Base-by-base conservation (phyloP, 2,329 filamentous ascomycete species). In the Sordariomycetes sp. region DNA sequence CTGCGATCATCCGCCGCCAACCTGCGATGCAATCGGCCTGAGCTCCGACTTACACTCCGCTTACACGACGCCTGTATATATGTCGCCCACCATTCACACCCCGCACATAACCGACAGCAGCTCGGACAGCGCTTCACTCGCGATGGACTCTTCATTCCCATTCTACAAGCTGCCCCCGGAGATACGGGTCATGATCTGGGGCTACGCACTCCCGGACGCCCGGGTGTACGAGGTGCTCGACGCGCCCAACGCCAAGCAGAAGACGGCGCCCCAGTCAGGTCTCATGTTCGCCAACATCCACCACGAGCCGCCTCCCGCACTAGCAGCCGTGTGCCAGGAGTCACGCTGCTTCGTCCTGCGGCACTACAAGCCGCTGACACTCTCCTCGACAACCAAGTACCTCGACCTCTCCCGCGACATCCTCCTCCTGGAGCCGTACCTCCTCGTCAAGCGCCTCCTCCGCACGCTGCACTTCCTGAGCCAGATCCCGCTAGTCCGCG, bases 201-300 rank as follows among this genome's bases (percentile, higher is more conserved):
- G 71, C 46, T 72, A 71, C 61, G 70, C 75, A 1, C 69, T 78
- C 35, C 76, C 76, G 1, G 73, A 75, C 40, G 61, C 71, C 2
- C 72, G 75, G 43, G 74, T 77, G 3, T 77, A 75, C 64, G 76
- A 78, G 62, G 70, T 77, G 11, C 67, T 78, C 60, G 76, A 77
- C 60, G 73, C 74, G 16, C 75, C 75, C 16, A 70, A 70, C 61
- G 69, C 74, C 14, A 69, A 67, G 57, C 70, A 72, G 43, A 69
- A 71, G 52, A 73, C 72, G 25, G 67, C 68, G 3, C 68, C 75
- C 2, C 53, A 59, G 18, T 51, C 20, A 7, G 58, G 58, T n/a
- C 66, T 78, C 46, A 74, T 75, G 70, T 78, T 77, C 61, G 74
- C 75, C 58, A 76, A 78, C 60, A 65, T 73, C 32, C 73, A 74